Evolutionary conservation across 345 rosid species (phyloP).

Genomic region (Trapa bicornis): DNA sequence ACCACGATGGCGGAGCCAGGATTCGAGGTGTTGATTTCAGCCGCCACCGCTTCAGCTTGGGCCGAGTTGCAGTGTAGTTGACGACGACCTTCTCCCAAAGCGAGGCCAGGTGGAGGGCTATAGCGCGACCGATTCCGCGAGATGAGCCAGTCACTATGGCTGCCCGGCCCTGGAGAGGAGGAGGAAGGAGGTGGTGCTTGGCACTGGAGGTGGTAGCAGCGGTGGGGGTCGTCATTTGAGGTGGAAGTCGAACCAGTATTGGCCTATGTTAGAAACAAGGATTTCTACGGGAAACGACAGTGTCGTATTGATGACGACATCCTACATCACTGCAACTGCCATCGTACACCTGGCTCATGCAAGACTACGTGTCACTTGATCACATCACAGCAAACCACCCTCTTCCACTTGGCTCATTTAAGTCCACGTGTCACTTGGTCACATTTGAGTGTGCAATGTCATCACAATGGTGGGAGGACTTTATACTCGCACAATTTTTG

Average conservation of each 20-base stretch:
- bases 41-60: constrained; percentile 18
- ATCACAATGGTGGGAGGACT: too few species aligned
- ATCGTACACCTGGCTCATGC: too few species aligned
- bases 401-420: too few species aligned
- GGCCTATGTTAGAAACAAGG: too few species aligned
- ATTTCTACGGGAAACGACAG: too few species aligned
- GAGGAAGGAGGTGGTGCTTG: not conserved
- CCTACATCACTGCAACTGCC: too few species aligned
- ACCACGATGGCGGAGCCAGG: constrained; percentile 16
- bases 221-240: not conserved
- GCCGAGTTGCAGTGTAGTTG: constrained; percentile 19
- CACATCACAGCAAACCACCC: not conserved
- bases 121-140: constrained; percentile 23
- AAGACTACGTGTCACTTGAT: too few species aligned
- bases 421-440: too few species aligned
- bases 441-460: too few species aligned
- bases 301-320: too few species aligned
- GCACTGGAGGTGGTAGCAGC: not conserved
- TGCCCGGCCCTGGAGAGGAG: constrained; percentile 15
- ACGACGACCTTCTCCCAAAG: constrained; percentile 24
- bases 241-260: too few species aligned
- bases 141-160: constrained; percentile 32
- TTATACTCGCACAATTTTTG: too few species aligned
- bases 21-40: constrained; percentile 14
- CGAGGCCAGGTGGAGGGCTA: constrained; percentile 25